Evolutionary conservation across 2,329 filamentous ascomycete species (phyloP), one percentile per base, ranked within the genome.

Genomic region (Byssothecium circinans): DNA sequence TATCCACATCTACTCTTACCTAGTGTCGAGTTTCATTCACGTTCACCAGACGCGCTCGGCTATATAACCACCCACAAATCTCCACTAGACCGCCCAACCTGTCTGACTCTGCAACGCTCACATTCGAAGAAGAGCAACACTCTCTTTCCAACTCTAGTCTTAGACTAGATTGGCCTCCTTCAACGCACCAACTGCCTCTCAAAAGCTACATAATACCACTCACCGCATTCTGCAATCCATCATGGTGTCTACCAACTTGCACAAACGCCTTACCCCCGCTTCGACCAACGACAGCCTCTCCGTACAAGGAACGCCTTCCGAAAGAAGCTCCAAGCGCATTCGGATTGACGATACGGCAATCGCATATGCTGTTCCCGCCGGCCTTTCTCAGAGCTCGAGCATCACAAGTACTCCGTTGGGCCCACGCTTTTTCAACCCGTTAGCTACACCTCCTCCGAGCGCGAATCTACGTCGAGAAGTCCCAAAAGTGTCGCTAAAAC

Each of bases 381-480:
- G 12, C 5, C 8, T 8, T 18, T 32, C 14, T n/a, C 29, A 4
- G 6, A 32, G 29, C 12, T 14, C 29, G 29, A 32, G 12, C 29
- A 14, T 14, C 29, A 14, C 4, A 32, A n/a, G 10, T 12, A 14
- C 4, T 32, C 14, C 12, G 8, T 12, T 12, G 12, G 14, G 10
- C 8, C 6, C 29, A 14, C 29, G 12, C 18, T 25, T 25, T 3
- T n/a, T 15, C 2, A 30, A 4, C 4, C 8, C 25, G 8, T 29
- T 34, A 2, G 32, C n/a, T 12, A 53, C 58, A 18, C 52, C 60
- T 17, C 53, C 58, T 6, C 17, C 20, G 14, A 57, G 45, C 22
- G 46, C 56, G n/a, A n/a, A 6, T 32, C 27, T 23, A 11, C 4
- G 29, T 4, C 29, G 29, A 14, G 10, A 42, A 11, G 15, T 12